Evolutionary conservation across 371 early-diverging fungal species (phyloP).

Genomic region (Mortierella sp.): DNA sequence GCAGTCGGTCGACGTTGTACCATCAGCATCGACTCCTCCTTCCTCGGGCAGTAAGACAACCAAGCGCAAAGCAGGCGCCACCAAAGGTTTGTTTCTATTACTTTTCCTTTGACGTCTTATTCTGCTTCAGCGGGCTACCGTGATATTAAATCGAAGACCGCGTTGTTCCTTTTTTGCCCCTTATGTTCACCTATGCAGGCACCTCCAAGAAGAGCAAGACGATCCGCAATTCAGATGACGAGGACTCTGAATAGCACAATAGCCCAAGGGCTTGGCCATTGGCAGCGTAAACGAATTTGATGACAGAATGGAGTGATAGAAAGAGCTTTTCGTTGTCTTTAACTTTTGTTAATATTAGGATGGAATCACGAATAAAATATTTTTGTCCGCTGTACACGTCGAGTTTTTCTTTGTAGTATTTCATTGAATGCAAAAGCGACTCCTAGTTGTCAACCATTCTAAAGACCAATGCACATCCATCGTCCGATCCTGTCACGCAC

Average conservation of each 20-base stretch:
- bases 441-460: slow-evolving; percentile 55
- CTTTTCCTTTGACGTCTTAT: no score
- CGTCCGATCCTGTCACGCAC: slow-evolving; percentile 84
- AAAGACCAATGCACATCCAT: slow-evolving; percentile 78
- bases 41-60: slow-evolving; percentile 8
- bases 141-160: no score
- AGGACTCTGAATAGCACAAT: slow-evolving; percentile 27
- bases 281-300: no score
- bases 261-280: no score
- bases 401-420: background rate
- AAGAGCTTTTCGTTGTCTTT: background rate
- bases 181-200: slow-evolving; percentile 8
- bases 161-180: no score
- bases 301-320: background rate
- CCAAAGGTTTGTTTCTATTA: slow-evolving; percentile 15
- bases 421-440: background rate
- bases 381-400: background rate
- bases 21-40: background rate
- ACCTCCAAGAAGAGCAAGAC: slow-evolving; percentile 44
- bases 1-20: slow-evolving; percentile 1
- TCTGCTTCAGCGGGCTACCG: no score
- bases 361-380: background rate
- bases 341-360: background rate
- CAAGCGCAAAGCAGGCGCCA: slow-evolving; percentile 44
- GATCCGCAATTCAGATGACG: slow-evolving; percentile 24